A percentile compares a stretch with the other conserved stretches of the same genome.
These are phyloP conservation scores for Hirsutella thompsonii DNA, from an alignment of 2,329 filamentous ascomycete genomes.

Conservation along the genomic window DNA sequence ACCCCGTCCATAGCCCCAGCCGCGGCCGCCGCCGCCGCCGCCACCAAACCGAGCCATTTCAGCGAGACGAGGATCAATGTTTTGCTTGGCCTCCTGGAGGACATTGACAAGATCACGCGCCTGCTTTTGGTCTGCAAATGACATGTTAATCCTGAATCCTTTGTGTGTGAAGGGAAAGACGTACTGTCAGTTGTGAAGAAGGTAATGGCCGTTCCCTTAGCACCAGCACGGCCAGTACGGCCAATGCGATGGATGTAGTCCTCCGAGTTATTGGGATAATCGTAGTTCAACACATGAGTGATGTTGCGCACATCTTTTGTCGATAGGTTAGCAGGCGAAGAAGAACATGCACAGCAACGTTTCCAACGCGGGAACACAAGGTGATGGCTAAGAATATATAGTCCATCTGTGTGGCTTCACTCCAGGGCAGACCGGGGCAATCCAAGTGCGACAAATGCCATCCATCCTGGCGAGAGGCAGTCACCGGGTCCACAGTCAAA, in stretches of 20 bases:
- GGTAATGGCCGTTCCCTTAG: slow-evolving; percentile 91
- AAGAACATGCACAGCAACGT: slow-evolving; percentile 41
- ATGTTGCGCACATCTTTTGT: slow-evolving; percentile 98
- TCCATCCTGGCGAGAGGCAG: slow-evolving; percentile 36
- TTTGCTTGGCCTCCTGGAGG: slow-evolving; percentile 92
- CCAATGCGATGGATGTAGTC: slow-evolving; percentile 97
- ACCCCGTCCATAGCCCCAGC: slow-evolving; percentile 59
- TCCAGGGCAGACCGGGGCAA: slow-evolving; percentile 45
- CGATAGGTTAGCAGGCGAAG: slow-evolving; percentile 64
- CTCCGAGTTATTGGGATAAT: slow-evolving; percentile 98
- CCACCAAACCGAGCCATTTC: slow-evolving; percentile 94
- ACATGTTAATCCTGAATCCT: not conserved
- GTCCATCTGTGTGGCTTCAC: slow-evolving; percentile 34
- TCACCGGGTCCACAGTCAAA: slow-evolving; percentile 44
- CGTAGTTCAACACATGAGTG: slow-evolving; percentile 99
- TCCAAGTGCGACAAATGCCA: slow-evolving; percentile 45
- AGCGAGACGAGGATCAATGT: slow-evolving; percentile 86
- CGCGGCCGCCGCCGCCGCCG: slow-evolving; percentile 65
- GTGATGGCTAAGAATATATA: slow-evolving; percentile 38
- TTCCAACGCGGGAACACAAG: slow-evolving; percentile 41
- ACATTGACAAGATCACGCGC: slow-evolving; percentile 92
- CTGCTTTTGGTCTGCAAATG: slow-evolving; percentile 79
- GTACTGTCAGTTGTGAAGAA: slow-evolving; percentile 98
- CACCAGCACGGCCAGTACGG: slow-evolving; percentile 89
- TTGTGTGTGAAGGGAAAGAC: slow-evolving; percentile 24